These are phyloP conservation scores for Trichomonascus vanleenenianus DNA, from an alignment of 805 yeast genomes.

Conservation along the genomic window DNA sequence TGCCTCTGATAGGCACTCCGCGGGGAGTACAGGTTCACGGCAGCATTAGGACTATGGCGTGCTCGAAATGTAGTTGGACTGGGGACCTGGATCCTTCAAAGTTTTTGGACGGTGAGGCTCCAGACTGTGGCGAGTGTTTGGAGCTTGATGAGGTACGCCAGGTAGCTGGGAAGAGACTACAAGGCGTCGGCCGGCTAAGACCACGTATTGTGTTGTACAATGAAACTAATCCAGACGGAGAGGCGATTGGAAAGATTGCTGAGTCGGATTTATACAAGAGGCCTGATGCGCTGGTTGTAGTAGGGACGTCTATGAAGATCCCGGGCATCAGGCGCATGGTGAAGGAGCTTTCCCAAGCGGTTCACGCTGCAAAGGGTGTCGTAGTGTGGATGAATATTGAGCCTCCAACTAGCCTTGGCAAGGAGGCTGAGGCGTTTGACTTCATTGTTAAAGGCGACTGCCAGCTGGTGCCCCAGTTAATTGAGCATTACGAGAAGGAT, in stretches of 20 bases:
- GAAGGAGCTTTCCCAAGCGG: constrained; percentile 50
- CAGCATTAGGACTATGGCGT: constrained; percentile 60
- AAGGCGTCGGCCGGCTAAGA: constrained; percentile 52
- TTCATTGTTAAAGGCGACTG: constrained; percentile 59
- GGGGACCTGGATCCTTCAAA: constrained; percentile 45
- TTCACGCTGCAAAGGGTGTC: constrained; percentile 49
- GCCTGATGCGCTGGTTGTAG: constrained; percentile 63
- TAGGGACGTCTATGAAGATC: constrained; percentile 79
- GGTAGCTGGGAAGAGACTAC: constrained; percentile 58
- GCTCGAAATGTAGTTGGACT: constrained; percentile 66
- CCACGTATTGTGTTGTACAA: constrained; percentile 66
- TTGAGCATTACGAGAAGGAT: constrained; percentile 23
- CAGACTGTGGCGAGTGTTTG: constrained; percentile 59
- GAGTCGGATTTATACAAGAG: constrained; percentile 53
- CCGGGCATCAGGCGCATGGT: constrained; percentile 62
- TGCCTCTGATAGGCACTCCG: constrained; percentile 45
- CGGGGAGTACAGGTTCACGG: constrained; percentile 80
- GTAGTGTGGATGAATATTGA: constrained; percentile 57
- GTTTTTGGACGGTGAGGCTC: constrained; percentile 36
- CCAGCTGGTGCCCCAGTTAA: constrained; percentile 41
- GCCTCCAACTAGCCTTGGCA: constrained; percentile 26
- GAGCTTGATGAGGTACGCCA: constrained; percentile 49
- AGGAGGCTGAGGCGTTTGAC: constrained; percentile 47
- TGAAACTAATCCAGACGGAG: constrained; percentile 82
- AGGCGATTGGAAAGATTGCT: constrained; percentile 69